Conservation (phyloP, 2,329 filamentous ascomycete genomes). For the Colletotrichum brevisporum region DNA sequence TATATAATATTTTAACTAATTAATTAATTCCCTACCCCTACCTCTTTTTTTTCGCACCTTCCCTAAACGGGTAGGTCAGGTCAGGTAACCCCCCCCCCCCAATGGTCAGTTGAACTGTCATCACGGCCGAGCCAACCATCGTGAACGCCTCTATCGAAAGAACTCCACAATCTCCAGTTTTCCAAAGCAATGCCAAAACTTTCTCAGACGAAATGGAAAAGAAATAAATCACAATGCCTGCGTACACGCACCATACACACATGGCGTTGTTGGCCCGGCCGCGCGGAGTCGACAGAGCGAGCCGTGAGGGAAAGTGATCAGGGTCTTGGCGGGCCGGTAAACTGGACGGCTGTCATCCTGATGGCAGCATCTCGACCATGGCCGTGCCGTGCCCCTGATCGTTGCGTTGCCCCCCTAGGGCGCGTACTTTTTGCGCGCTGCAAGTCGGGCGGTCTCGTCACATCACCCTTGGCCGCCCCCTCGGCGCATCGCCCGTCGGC, state of each 20-base stretch:
- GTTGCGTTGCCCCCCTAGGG: not conserved
- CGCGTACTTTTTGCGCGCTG: not conserved
- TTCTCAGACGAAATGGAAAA: slow-evolving; percentile 23
- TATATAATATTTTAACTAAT: no score
- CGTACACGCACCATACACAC: no score
- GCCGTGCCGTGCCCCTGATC: not conserved
- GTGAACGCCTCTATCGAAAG: slow-evolving; percentile 8
- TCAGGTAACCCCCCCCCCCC: no score
- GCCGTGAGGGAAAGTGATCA: slow-evolving; percentile 12
- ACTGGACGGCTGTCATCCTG: no score
- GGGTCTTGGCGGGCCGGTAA: slow-evolving; percentile 14
- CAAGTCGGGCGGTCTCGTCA: not conserved
- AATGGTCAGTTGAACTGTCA: no score
- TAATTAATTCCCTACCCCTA: no score
- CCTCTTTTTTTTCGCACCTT: no score
- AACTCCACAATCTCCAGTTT: slow-evolving; percentile 31
- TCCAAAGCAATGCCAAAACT: slow-evolving; percentile 36
- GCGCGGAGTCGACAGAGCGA: not conserved
- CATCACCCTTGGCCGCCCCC: not conserved
- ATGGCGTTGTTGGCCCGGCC: not conserved
- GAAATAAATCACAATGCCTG: slow-evolving; percentile 10
- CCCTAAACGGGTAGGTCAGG: no score
- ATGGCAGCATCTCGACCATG: not conserved
- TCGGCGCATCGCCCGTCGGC: not conserved
- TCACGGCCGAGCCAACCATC: slow-evolving; percentile 33